Conservation (phyloP, 805 yeast species). For the Candida michaelii region DNA sequence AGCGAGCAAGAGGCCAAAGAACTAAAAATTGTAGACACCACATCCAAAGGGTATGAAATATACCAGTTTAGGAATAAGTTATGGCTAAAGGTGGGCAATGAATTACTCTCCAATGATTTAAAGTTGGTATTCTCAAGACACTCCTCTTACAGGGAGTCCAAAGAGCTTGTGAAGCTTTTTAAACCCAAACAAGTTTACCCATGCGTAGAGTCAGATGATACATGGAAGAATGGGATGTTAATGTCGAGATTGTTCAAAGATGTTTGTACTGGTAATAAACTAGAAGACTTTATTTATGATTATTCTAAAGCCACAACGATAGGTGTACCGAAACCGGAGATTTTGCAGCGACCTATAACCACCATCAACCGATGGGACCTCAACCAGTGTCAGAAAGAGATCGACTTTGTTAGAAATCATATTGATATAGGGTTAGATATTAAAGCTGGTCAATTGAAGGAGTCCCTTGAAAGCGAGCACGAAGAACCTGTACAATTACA, state of each 20-base stretch:
- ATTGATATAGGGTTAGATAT: constrained; percentile 7
- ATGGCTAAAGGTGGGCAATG: constrained; percentile 28
- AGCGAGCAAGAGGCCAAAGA: constrained; percentile 12
- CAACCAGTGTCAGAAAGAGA: constrained; percentile 29
- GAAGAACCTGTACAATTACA: constrained; percentile 1
- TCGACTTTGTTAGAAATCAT: constrained; percentile 19
- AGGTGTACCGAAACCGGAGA: constrained; percentile 21
- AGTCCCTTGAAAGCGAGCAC: background rate
- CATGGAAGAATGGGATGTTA: constrained; percentile 40
- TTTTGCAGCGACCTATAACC: constrained; percentile 19
- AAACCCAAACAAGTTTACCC: constrained; percentile 45
- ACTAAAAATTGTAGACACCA: constrained; percentile 16
- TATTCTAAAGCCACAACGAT: constrained; percentile 13
- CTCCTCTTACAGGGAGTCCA: constrained; percentile 44
- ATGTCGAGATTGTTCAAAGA: constrained; percentile 43
- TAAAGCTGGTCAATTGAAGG: background rate
- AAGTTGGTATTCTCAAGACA: constrained; percentile 46
- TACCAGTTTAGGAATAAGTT: constrained; percentile 21
- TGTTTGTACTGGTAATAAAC: constrained; percentile 19
- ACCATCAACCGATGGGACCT: constrained; percentile 36
- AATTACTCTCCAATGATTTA: constrained; percentile 35
- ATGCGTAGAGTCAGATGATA: constrained; percentile 29
- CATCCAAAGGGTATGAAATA: constrained; percentile 23
- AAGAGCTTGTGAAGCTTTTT: constrained; percentile 33
- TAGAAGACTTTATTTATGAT: constrained; percentile 11